A percentile compares a stretch with the other conserved stretches of the same genome.
Evolutionary conservation across 2,329 filamentous ascomycete species (phyloP).

Genomic region (Colletotrichum tabaci): DNA sequence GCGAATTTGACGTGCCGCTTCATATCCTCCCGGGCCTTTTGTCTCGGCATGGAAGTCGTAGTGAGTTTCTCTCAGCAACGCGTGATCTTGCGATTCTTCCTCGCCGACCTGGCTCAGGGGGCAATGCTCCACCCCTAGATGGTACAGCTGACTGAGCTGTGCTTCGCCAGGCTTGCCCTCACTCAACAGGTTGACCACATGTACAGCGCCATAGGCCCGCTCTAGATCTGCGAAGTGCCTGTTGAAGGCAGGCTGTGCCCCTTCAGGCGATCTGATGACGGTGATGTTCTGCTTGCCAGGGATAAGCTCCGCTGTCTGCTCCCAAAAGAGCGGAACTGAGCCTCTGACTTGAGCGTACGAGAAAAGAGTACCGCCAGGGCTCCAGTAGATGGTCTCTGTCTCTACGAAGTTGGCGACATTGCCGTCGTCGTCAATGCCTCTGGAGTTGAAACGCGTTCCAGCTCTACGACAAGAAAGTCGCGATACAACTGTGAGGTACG

Average conservation of each 20-base stretch:
- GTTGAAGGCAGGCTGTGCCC: constrained; percentile 94
- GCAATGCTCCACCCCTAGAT: constrained; percentile 81
- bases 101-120: constrained; percentile 75
- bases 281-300: constrained; percentile 96
- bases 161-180: constrained; percentile 88
- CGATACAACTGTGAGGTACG: constrained; percentile 90
- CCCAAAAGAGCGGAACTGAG: constrained; percentile 97
- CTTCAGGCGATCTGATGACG: constrained; percentile 88
- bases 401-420: constrained; percentile 99
- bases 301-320: constrained; percentile 88
- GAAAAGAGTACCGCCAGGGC: constrained; percentile 82
- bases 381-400: constrained; percentile 93
- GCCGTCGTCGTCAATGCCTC: constrained; percentile 97
- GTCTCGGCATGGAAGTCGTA: constrained; percentile 99
- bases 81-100: constrained; percentile 75
- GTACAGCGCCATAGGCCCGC: constrained; percentile 88
- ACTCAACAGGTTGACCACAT: constrained; percentile 95
- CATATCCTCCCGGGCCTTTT: constrained; percentile 87
- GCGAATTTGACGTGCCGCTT: constrained; percentile 88
- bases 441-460: constrained; percentile 95
- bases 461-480: constrained; percentile 91
- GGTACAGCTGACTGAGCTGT: constrained; percentile 85
- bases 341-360: constrained; percentile 95
- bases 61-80: constrained; percentile 84
- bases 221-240: constrained; percentile 94